Conservation (phyloP, 129 eudicot genomes). For the Flaveria linearis region DNA sequence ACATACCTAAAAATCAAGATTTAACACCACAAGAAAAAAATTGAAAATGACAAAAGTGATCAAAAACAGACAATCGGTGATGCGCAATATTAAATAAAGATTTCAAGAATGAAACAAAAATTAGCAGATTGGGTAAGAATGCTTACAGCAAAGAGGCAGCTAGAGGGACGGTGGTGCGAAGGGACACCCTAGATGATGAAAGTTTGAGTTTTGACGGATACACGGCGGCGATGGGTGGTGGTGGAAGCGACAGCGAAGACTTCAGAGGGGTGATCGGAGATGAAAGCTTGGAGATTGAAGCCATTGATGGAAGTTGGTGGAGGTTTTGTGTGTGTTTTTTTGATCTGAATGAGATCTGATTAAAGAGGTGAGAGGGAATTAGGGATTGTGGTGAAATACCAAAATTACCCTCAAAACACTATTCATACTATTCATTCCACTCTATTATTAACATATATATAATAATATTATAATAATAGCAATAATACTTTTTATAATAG, state of each 20-base stretch:
- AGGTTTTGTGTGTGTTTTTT: background rate
- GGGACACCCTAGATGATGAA: slow-evolving; percentile 37
- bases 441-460: too few species aligned
- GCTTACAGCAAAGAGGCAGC: slow-evolving; percentile 45
- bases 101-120: too few species aligned
- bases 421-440: too few species aligned
- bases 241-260: slow-evolving; percentile 26
- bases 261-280: slow-evolving; percentile 28
- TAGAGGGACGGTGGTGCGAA: slow-evolving; percentile 36
- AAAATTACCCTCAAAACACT: too few species aligned
- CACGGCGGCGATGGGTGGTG: slow-evolving; percentile 33
- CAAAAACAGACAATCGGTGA: slow-evolving; percentile 1
- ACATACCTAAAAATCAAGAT: too few species aligned
- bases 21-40: background rate
- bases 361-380: slow-evolving; percentile 1
- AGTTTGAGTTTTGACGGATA: slow-evolving; percentile 27
- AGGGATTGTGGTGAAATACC: too few species aligned
- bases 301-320: slow-evolving; percentile 49
- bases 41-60: background rate
- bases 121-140: too few species aligned
- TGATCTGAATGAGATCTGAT: slow-evolving; percentile 32
- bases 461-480: too few species aligned
- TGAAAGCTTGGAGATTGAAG: slow-evolving; percentile 67
- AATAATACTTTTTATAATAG: too few species aligned
- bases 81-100: too few species aligned